Evolutionary conservation across 108 stramenopile genomes (phyloP).

Genomic region (Nitzschia inconspicua): DNA sequence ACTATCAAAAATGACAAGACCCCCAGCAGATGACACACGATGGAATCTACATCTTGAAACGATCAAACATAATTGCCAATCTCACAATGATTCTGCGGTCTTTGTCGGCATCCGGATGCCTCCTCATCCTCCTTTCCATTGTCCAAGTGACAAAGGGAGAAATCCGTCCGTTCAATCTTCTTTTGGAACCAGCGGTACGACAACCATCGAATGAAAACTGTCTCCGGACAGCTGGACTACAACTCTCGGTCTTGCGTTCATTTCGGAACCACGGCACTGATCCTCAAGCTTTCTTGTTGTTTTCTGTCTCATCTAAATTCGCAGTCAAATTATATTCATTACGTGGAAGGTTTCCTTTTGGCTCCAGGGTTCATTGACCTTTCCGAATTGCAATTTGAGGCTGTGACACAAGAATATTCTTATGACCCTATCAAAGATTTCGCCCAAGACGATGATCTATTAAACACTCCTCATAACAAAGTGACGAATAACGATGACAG

Average conservation of each 20-base stretch:
- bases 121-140: neutral
- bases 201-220: no score
- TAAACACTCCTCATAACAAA: neutral
- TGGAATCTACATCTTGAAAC: no score
- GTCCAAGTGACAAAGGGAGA: conserved; percentile 11
- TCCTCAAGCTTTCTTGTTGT: neutral
- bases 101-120: no score
- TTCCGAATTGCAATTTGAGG: conserved; percentile 40
- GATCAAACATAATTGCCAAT: no score
- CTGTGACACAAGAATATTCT: conserved; percentile 1
- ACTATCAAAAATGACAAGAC: no score
- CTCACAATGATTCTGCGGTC: no score
- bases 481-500: conserved; percentile 14
- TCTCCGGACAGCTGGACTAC: no score
- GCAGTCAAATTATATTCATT: conserved; percentile 60
- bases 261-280: neutral
- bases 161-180: conserved; percentile 34
- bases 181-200: conserved; percentile 32
- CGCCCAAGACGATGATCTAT: conserved; percentile 16
- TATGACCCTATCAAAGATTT: neutral
- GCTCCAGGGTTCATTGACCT: conserved; percentile 81
- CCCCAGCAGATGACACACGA: no score
- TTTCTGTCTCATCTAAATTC: neutral
- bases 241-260: neutral
- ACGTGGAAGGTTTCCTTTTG: conserved; percentile 66